Percentiles rank a stretch among this genome's conserved stretches.
Evolutionary conservation across 805 yeast species (phyloP).

Genomic region (Candida germanica): DNA sequence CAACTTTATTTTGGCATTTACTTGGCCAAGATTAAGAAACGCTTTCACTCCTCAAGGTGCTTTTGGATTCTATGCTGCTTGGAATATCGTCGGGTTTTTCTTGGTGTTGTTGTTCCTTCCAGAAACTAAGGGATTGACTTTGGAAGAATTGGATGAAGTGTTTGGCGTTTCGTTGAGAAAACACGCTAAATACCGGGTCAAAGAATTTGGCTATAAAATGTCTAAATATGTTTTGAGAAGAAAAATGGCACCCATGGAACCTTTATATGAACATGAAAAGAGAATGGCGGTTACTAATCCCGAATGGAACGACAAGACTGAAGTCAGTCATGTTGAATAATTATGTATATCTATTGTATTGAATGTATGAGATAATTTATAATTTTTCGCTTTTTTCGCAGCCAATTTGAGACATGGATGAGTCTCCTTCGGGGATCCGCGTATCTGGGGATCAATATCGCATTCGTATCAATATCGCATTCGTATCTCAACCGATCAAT

Average conservation of each 20-base stretch:
- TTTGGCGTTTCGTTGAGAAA: constrained; percentile 56
- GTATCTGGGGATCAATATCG: no score
- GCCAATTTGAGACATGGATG: no score
- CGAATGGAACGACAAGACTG: constrained; percentile 62
- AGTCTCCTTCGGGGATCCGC: not conserved
- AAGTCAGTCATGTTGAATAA: constrained; percentile 49
- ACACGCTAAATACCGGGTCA: constrained; percentile 48
- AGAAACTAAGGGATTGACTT: constrained; percentile 63
- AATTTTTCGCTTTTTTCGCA: not conserved
- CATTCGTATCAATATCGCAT: not conserved
- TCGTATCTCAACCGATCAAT: no score
- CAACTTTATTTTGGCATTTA: constrained; percentile 65
- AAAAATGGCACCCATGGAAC: constrained; percentile 47
- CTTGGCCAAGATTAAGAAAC: constrained; percentile 71
- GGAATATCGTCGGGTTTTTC: constrained; percentile 72
- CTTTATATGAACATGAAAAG: constrained; percentile 51
- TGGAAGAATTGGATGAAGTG: constrained; percentile 75
- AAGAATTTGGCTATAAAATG: constrained; percentile 33
- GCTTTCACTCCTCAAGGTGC: constrained; percentile 81
- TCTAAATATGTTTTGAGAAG: constrained; percentile 45
- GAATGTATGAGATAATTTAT: constrained; percentile 4
- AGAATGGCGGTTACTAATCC: constrained; percentile 59
- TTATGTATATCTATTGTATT: constrained; percentile 2
- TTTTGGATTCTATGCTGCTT: constrained; percentile 83
- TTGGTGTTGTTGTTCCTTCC: constrained; percentile 69